These are phyloP conservation scores for Grigorovia jiainica DNA, from an alignment of 805 yeast genomes.

Conservation along the genomic window DNA sequence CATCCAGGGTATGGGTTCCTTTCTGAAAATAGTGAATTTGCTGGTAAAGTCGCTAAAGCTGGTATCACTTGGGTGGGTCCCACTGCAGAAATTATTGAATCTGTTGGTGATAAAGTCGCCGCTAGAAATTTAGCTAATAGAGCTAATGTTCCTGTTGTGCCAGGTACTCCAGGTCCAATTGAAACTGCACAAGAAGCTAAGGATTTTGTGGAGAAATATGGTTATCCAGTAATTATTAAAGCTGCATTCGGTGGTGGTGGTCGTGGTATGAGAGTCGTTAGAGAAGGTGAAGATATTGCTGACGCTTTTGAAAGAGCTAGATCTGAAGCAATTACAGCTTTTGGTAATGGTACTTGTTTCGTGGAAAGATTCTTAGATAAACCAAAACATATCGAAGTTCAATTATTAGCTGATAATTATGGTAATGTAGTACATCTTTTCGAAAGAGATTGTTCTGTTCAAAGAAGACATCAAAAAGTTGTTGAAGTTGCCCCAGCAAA, in stretches of 20 bases:
- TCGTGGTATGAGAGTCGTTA: constrained; percentile 98
- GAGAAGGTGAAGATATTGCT: constrained; percentile 86
- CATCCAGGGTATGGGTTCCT: constrained; percentile 91
- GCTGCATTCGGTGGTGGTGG: constrained; percentile 99
- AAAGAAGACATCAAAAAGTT: constrained; percentile 97
- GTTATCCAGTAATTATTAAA: constrained; percentile 93
- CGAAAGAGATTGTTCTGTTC: constrained; percentile 99
- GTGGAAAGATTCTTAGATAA: constrained; percentile 89
- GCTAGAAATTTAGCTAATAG: constrained; percentile 81
- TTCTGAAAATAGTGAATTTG: constrained; percentile 88
- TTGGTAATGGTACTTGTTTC: constrained; percentile 97
- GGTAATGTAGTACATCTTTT: constrained; percentile 94
- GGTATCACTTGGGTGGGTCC: constrained; percentile 98
- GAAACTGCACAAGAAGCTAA: constrained; percentile 68
- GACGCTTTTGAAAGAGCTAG: constrained; percentile 92
- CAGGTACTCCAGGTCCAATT: constrained; percentile 98
- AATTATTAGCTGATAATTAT: constrained; percentile 82
- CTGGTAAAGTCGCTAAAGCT: constrained; percentile 77
- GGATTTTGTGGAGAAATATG: constrained; percentile 72
- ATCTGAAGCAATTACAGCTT: constrained; percentile 90
- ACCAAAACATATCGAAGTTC: constrained; percentile 98
- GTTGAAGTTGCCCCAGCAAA: constrained; percentile 98
- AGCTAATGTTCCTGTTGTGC: constrained; percentile 86
- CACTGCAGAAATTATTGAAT: constrained; percentile 72
- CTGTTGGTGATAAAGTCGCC: constrained; percentile 94